Percentiles rank a stretch among this genome's conserved stretches.
Conservation (phyloP, 805 yeast genomes). For the Candida pini region DNA sequence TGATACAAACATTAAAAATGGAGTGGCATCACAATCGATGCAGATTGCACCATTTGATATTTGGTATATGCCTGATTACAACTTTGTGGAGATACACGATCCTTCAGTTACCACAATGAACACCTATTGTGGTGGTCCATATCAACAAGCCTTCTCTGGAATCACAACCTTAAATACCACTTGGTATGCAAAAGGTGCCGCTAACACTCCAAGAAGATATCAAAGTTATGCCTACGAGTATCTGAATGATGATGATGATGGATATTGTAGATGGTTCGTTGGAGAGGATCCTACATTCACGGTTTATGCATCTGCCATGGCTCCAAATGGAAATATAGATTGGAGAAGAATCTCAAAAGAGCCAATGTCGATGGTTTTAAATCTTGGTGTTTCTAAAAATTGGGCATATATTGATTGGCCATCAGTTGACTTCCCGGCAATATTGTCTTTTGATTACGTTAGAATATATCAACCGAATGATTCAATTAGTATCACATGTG, state of each 20-base stretch:
- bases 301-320: conserved; percentile 64
- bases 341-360: conserved; percentile 81
- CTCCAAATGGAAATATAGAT: conserved; percentile 87
- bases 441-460: conserved; percentile 76
- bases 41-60: conserved; percentile 93
- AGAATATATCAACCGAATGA: conserved; percentile 85
- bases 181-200: conserved; percentile 75
- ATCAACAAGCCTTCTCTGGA: conserved; percentile 88
- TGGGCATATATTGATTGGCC: conserved; percentile 97
- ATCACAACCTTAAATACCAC: conserved; percentile 68
- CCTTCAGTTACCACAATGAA: conserved; percentile 70
- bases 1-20: conserved; percentile 43
- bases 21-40: conserved; percentile 85
- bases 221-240: conserved; percentile 80
- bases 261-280: conserved; percentile 82
- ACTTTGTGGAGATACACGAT: conserved; percentile 70
- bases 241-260: conserved; percentile 59
- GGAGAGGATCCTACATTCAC: conserved; percentile 78
- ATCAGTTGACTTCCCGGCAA: conserved; percentile 68
- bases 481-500: conserved; percentile 64
- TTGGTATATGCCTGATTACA: conserved; percentile 91
- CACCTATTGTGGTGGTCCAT: conserved; percentile 87
- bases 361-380: conserved; percentile 87
- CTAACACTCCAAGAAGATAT: conserved; percentile 40
- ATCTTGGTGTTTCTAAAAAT: conserved; percentile 82